phyloP scores from a whole-genome alignment of 2,329 filamentous ascomycete genomes.

The Dichotomopilus funicola region DNA sequence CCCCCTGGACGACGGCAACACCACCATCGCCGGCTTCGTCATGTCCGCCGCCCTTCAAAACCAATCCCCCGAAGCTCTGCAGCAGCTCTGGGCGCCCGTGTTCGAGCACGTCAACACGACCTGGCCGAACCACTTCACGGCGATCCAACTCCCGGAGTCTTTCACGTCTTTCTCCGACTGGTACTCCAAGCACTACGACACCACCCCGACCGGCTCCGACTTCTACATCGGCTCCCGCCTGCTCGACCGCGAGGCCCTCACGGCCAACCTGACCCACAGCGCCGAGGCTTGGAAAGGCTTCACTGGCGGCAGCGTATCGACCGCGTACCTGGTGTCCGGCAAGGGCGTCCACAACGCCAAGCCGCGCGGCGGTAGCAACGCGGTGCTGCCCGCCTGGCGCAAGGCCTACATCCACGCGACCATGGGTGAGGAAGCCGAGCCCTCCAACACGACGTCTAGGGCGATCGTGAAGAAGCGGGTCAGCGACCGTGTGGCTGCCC shows the following conservation, averaged over 20 bases:
- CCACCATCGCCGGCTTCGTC: conserved; percentile 26
- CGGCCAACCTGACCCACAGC: conserved; percentile 29
- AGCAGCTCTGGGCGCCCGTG: conserved; percentile 30
- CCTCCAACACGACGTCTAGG: conserved; percentile 30
- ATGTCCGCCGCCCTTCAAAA: conserved; percentile 34
- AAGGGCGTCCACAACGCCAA: conserved; percentile 38
- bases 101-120: conserved; percentile 33
- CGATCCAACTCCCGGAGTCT: conserved; percentile 6
- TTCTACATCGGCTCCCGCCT: conserved; percentile 39
- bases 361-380: conserved; percentile 38
- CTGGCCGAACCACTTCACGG: conserved; percentile 29
- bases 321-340: conserved; percentile 37
- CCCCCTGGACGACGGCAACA: conserved; percentile 30
- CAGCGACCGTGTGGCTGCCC: conserved; percentile 26
- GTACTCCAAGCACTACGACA: conserved; percentile 34
- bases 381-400: conserved; percentile 48
- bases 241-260: conserved; percentile 33
- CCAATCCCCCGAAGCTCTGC: conserved; percentile 25
- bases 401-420: conserved; percentile 34
- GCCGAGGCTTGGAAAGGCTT: conserved; percentile 34
- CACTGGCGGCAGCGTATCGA: conserved; percentile 24
- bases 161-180: conserved; percentile 34
- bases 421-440: conserved; percentile 21
- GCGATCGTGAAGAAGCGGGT: conserved; percentile 25
- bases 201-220: conserved; percentile 31